A percentile compares a stretch with the other conserved stretches of the same genome.
phyloP scores from a whole-genome alignment of 2,329 filamentous ascomycete genomes.

The Epicoccum nigrum region DNA sequence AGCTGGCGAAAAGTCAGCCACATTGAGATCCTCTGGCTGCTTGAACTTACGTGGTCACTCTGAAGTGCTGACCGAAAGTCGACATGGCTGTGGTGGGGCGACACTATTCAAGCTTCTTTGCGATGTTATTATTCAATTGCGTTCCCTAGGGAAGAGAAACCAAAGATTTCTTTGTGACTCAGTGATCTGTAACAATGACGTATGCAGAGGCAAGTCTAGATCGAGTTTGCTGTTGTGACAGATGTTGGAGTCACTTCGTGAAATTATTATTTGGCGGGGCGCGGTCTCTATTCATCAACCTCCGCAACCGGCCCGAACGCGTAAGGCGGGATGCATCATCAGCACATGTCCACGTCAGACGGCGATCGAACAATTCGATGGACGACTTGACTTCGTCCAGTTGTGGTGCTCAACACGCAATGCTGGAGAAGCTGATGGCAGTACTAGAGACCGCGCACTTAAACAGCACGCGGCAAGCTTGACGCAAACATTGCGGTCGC shows the following conservation, averaged over 20 bases:
- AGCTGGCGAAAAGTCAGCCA: constrained; percentile 53
- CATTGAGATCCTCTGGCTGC: background rate
- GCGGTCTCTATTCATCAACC: constrained; percentile 19
- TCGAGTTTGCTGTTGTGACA: constrained; percentile 18
- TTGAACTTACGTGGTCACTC: constrained; percentile 76
- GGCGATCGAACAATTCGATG: background rate
- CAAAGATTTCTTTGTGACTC: background rate
- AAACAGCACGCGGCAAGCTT: no score
- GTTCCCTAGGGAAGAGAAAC: background rate
- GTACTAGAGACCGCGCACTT: no score
- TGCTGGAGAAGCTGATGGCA: no score
- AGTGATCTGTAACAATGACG: constrained; percentile 2
- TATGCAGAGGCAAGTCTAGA: constrained; percentile 12
- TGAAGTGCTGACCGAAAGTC: constrained; percentile 82
- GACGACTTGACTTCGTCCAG: no score
- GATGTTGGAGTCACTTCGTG: constrained; percentile 29
- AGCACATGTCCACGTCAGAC: background rate
- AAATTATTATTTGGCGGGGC: constrained; percentile 30
- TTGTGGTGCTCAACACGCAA: no score
- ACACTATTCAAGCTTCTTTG: constrained; percentile 11
- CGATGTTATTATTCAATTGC: constrained; percentile 6
- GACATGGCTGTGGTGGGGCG: constrained; percentile 55
- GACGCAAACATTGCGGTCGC: no score
- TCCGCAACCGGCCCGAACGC: constrained; percentile 17
- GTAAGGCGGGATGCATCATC: constrained; percentile 13